Percentiles rank a stretch among this genome's conserved stretches.
Conservation (phyloP, 106 monocot species). For the Dactylorhiza incarnata region DNA sequence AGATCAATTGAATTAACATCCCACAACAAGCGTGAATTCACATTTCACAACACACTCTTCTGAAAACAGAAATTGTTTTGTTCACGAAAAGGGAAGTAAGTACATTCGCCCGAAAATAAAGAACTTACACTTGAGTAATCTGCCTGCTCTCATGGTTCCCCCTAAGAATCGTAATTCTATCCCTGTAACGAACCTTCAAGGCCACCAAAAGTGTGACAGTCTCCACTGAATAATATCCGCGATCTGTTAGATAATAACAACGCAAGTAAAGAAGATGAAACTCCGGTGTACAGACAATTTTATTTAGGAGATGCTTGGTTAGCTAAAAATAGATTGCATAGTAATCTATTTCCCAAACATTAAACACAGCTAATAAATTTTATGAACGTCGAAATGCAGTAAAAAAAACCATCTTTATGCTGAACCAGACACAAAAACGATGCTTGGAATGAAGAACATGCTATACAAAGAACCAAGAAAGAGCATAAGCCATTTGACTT, state of each 20-base stretch:
- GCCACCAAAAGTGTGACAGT: slow-evolving; percentile 48
- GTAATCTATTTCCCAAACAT: neutral
- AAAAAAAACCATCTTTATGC: neutral
- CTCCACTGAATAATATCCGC: slow-evolving; percentile 58
- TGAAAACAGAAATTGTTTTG: neutral
- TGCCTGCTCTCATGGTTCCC: slow-evolving; percentile 47
- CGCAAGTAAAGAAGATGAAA: neutral
- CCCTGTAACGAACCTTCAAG: slow-evolving; percentile 48
- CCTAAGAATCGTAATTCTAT: slow-evolving; percentile 49
- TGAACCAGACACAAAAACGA: neutral
- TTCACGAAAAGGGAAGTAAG: neutral
- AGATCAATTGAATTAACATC: neutral
- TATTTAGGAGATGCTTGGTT: neutral
- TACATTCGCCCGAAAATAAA: neutral
- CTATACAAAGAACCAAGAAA: neutral
- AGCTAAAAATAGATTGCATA: neutral
- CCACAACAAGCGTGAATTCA: neutral
- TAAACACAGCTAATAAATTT: neutral
- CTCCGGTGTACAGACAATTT: neutral
- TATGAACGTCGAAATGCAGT: neutral
- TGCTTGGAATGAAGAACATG: neutral
- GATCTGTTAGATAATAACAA: slow-evolving; percentile 21
- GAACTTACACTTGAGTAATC: slow-evolving; percentile 51
- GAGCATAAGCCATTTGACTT: neutral
- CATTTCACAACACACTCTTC: neutral